Base-by-base conservation (phyloP, 371 early-diverging fungal genomes). In the Mycotypha africana region DNA sequence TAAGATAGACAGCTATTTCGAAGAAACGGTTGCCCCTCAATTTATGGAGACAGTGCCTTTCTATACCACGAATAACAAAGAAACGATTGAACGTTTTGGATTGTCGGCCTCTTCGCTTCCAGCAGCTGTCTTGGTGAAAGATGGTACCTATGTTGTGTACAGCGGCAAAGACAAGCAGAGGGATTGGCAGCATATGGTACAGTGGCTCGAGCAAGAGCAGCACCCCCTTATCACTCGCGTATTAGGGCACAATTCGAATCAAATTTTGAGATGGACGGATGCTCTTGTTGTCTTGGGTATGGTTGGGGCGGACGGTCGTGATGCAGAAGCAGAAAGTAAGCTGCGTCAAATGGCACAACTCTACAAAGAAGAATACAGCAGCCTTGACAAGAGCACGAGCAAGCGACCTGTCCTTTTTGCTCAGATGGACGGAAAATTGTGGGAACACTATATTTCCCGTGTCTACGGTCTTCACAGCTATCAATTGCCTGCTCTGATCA, bases 351-450 rank as follows among this genome's bases (percentile, higher is more conserved):
- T 55, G 22, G 52, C 58, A 5, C 47, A 30, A 14, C 30, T 38
- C n/a, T 52, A 44, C 31, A 46, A 58, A 45, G 25, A 60, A 41
- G 15, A 58, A 53, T 35, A 61, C 52, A 21, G 45, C 41, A 38
- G 47, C 7, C 17, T 49, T 42, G 34, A 45, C 10, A n/a, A n/a
- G n/a, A n/a, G n/a, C n/a, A n/a, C n/a, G n/a, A n/a, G n/a, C n/a
- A n/a, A n/a, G n/a, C n/a, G n/a, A n/a, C n/a, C n/a, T n/a, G n/a
- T 50, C 21, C 11, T 56, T 3, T 85, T 87, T 67, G 76, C 82
- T n/a, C 76, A 78, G 65, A 40, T 89, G 25, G 80, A 87, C 49
- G 82, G 76, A 16, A 45, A 39, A 35, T 60, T 65, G 34, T 84
- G 78, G 67, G 56, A 49, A 3, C 52, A 70, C 15, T 86, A 81